Evolutionary conservation across 176 grass and related monocot genomes (phyloP).

Genomic region (bread wheat (Triticum aestivum)): DNA sequence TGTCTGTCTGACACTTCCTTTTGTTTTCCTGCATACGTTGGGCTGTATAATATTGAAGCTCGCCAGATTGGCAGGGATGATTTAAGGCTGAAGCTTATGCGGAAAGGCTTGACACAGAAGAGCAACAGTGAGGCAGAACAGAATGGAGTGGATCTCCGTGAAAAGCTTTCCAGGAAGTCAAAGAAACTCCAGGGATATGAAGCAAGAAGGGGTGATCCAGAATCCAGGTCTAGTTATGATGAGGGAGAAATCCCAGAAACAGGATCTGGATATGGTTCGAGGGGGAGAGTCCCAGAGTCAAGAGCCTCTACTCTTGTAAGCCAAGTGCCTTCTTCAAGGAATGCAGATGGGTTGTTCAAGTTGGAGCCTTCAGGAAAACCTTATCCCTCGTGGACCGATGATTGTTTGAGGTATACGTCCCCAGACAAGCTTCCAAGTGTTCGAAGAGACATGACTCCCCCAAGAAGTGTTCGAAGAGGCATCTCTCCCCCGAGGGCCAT

Average conservation of each 20-base stretch:
- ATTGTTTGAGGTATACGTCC: constrained; percentile 44
- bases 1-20: constrained; percentile 19
- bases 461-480: constrained; percentile 34
- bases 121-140: constrained; percentile 41
- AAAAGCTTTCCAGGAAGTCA: constrained; percentile 65
- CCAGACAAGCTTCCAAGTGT: constrained; percentile 40
- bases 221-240: constrained; percentile 44
- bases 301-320: constrained; percentile 40
- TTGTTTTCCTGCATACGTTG: constrained; percentile 35
- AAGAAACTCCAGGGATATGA: constrained; percentile 38
- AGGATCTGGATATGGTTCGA: constrained; percentile 38
- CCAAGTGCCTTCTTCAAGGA: constrained; percentile 56
- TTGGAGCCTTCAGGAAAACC: constrained; percentile 43
- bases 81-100: constrained; percentile 80
- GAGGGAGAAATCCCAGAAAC: constrained; percentile 30
- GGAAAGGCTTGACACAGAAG: constrained; percentile 53
- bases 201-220: constrained; percentile 37
- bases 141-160: constrained; percentile 61
- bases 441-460: constrained; percentile 38
- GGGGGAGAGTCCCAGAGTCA: constrained; percentile 38
- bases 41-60: constrained; percentile 43
- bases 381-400: constrained; percentile 43
- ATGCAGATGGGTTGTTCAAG: constrained; percentile 45
- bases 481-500: constrained; percentile 42
- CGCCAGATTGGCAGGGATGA: constrained; percentile 49